Base-by-base conservation (phyloP, 108 stramenopile genomes). In the Skeletonema potamos region DNA sequence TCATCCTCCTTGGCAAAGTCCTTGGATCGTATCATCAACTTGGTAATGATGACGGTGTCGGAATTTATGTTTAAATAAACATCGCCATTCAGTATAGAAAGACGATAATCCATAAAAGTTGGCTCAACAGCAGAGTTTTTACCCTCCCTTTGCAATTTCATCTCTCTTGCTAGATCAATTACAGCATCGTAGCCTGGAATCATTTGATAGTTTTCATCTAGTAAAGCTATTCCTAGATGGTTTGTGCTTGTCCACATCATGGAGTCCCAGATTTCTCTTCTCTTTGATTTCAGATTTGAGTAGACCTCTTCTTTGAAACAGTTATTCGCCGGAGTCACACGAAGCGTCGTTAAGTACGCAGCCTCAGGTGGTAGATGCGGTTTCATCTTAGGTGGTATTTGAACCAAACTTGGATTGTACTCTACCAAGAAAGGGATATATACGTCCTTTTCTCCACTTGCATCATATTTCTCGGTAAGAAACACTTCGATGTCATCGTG, bases 241-340 rank as follows among this genome's bases (percentile, higher is more conserved):
- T 76, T 76, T n/a, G 64, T 54, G 15, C 56, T 27, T 27, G 75
- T 69, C 29, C 46, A 55, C 64, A 64, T 69, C 12, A 76, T 63
- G 11, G 61, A 41, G 9, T 37, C 58, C 68, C 75, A 64, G 15
- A 76, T 67, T 20, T 63, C 56, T 18, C 57, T 58, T 33, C 30
- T 32, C 4, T 32, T 32, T 6, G 30, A 32, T 32, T 54, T 55
- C 27, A 76, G 24, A 33, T 20, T 26, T 7, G 29, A 27, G 41
- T 76, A 76, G 6, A 33, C 67, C 12, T 76, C 28, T 10, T 54
- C 13, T 13, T 39, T 10, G 54, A 76, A 76, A 22, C 75, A 76
- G 46, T 76, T 76, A 56, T 76, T 76, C 13, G 75, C 75, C 0
- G 67, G 75, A 26, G 75, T 76, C 8, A 69, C 75, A 27, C 75